A percentile compares a stretch with the other conserved stretches of the same genome.
phyloP scores from a whole-genome alignment of 2,329 filamentous ascomycete genomes.

The Trichothecium roseum region DNA sequence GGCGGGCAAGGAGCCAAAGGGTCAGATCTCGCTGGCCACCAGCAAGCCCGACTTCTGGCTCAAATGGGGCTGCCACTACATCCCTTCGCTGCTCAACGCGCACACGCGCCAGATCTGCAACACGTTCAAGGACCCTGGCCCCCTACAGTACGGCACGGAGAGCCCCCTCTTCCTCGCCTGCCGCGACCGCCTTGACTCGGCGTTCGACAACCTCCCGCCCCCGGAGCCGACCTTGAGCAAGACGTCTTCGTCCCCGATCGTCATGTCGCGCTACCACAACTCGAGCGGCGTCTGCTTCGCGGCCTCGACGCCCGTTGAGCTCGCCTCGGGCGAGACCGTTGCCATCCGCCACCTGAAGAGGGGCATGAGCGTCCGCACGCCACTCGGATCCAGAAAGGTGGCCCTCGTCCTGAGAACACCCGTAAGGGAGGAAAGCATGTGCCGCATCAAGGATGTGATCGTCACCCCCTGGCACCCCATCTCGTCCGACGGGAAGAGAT shows the following conservation, averaged over 20 bases:
- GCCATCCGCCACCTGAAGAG: conserved; percentile 31
- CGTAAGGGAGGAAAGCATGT: conserved; percentile 29
- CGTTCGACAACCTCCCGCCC: conserved; percentile 36
- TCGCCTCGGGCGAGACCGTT: conserved; percentile 28
- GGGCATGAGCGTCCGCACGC: conserved; percentile 40
- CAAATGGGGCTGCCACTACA: conserved; percentile 48
- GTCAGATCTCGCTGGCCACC: conserved; percentile 41
- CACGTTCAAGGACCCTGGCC: conserved; percentile 51
- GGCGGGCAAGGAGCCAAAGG: conserved; percentile 26
- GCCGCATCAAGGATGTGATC: conserved; percentile 32
- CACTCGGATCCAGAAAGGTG: conserved; percentile 35
- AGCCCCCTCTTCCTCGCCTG: conserved; percentile 42
- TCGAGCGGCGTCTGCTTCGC: conserved; percentile 39
- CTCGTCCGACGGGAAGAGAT: conserved; percentile 23
- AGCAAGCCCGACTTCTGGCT: conserved; percentile 23
- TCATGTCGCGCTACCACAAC: conserved; percentile 34
- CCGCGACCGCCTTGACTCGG: conserved; percentile 35
- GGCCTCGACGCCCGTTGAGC: conserved; percentile 32
- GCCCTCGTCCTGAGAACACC: conserved; percentile 39
- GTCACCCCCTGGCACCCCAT: conserved; percentile 54
- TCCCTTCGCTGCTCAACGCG: conserved; percentile 44
- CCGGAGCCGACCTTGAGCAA: conserved; percentile 21
- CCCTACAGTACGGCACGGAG: conserved; percentile 38
- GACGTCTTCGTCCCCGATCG: conserved; percentile 10
- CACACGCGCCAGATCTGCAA: conserved; percentile 49